These are phyloP conservation scores for Hypericum perforatum DNA, from an alignment of 345 rosid genomes.

Conservation along the genomic window DNA sequence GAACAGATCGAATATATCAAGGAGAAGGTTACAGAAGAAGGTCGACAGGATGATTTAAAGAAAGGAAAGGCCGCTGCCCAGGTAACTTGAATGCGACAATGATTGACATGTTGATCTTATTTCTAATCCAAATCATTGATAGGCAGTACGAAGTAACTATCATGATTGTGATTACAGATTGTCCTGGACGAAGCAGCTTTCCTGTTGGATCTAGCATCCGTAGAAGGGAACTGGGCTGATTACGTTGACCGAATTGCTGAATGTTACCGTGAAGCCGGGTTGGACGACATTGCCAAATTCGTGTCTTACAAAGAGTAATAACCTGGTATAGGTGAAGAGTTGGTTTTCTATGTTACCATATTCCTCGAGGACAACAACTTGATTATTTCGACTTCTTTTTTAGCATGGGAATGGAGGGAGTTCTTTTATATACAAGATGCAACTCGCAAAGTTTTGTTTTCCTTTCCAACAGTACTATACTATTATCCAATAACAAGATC, in stretches of 20 bases:
- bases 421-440: too few relatives aligned
- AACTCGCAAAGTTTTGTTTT: too few relatives aligned
- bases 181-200: slow-evolving; percentile 78
- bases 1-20: slow-evolving; percentile 76
- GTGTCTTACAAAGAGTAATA: slow-evolving; percentile 43
- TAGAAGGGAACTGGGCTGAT: slow-evolving; percentile 73
- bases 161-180: slow-evolving; percentile 28
- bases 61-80: slow-evolving; percentile 77
- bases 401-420: too few relatives aligned
- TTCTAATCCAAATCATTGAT: neutral
- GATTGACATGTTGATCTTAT: neutral
- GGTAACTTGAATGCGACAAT: slow-evolving; percentile 21
- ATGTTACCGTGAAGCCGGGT: slow-evolving; percentile 66
- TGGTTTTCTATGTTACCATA: too few relatives aligned
- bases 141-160: neutral
- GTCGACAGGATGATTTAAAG: slow-evolving; percentile 64
- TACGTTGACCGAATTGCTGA: slow-evolving; percentile 43
- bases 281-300: slow-evolving; percentile 49
- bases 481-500: too few relatives aligned
- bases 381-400: too few relatives aligned
- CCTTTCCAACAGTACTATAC: too few relatives aligned
- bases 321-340: neutral
- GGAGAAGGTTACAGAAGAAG: slow-evolving; percentile 75
- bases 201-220: slow-evolving; percentile 77
- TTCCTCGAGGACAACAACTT: too few relatives aligned